Evolutionary conservation across 208 protist species (phyloP).

Genomic region (Wallacemonas sp.): DNA sequence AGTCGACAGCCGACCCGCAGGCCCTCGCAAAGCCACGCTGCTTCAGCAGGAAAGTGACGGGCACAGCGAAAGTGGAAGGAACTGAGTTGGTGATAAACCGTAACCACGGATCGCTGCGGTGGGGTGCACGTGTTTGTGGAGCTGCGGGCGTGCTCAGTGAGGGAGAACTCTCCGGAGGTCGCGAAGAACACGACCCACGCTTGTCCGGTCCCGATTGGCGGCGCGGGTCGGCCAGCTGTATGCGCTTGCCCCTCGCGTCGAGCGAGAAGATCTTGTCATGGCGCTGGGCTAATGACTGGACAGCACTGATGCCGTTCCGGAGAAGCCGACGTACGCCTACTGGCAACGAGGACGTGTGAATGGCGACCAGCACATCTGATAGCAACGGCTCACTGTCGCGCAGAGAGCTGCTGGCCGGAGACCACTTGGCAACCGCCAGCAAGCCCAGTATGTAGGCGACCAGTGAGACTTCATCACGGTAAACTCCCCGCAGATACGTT

Average conservation of each 20-base stretch:
- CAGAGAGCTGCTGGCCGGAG: background rate
- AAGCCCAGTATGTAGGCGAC: background rate
- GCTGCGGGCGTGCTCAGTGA: no score
- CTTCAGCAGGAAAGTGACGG: constrained; percentile 7
- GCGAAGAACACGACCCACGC: no score
- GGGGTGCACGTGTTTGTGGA: no score
- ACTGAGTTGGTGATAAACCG: background rate
- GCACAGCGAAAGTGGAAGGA: constrained; percentile 24
- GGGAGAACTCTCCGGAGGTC: no score
- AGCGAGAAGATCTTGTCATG: background rate
- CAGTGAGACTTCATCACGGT: background rate
- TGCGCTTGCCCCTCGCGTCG: background rate
- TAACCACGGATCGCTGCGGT: background rate
- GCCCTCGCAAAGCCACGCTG: background rate
- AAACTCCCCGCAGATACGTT: background rate
- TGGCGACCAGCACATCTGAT: constrained; percentile 1
- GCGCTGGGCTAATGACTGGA: background rate
- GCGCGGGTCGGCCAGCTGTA: background rate
- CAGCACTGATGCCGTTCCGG: background rate
- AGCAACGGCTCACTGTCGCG: background rate
- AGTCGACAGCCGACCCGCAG: background rate
- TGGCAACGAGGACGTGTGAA: constrained; percentile 2
- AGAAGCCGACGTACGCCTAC: background rate
- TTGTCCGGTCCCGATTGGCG: no score
- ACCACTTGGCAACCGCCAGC: constrained; percentile 9